Evolutionary conservation across 2,329 filamentous ascomycete species (phyloP), one percentile per base, ranked within the genome.

Genomic region (Ophiostoma australiae): DNA sequence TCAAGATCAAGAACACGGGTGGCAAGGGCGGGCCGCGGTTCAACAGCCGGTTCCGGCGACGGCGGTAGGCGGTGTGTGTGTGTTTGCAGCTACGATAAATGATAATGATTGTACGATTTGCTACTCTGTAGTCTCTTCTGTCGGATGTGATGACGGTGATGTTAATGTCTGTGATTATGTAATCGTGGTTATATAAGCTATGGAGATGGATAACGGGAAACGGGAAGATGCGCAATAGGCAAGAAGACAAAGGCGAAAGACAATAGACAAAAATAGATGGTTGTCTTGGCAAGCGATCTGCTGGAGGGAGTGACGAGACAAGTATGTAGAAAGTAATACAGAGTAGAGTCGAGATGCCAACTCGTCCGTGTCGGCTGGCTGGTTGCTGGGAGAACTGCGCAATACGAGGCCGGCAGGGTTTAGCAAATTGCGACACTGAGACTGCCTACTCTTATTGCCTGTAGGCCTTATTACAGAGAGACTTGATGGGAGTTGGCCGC

Each of bases 1-100:
- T 91, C 72, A 90, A 91, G 81, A 79, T 91, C 76, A 83, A 82
- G 75, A 89, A 89, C 75, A 80, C 82, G 3, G 88, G 87, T 3
- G 80, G 85, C n/a, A 90, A 89, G 78, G 88, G 87, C 1, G 87
- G 86, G 4, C 82, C 85, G 27, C 85, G 82, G 1, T 81, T 83
- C 76, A 85, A 84, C 72, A 88, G 68, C 77, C 82, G 83, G 70
- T 90, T 89, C 77, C 82, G 87, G 71, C 81, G 87, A 73, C 82
- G 83, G 76, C 74, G 80, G 52, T 81, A 75, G 44, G 7, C 17
- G 7, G 17, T 17, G 15, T 44, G 2, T 44, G 13, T 44, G 17
- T 23, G n/a, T 8, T 55, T 20, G 1, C 35, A 37, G 7, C 8
- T 27, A 58, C 52, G 52, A 27, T 65, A 65, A 33, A 65, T 65